These are phyloP conservation scores for Eucalyptus tenuipes DNA, from an alignment of 345 rosid genomes.

Conservation along the genomic window DNA sequence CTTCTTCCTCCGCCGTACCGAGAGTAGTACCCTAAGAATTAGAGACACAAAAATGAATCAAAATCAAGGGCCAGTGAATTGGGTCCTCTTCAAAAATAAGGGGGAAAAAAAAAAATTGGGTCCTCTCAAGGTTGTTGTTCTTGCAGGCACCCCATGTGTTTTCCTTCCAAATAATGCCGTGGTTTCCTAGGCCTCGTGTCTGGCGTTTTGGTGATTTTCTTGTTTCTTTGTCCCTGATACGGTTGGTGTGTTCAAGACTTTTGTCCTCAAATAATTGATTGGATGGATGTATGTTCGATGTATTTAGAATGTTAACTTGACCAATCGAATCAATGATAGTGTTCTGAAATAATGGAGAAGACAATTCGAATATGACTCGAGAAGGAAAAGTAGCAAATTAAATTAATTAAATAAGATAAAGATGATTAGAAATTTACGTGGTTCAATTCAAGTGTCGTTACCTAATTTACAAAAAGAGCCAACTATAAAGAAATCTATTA, in stretches of 20 bases:
- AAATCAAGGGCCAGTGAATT: neutral
- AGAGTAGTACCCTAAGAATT: neutral
- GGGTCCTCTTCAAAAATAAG: too few relatives aligned
- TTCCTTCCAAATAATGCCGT: neutral
- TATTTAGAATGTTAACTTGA: neutral
- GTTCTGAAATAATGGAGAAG: neutral
- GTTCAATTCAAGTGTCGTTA: accelerated
- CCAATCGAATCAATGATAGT: neutral
- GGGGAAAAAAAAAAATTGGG: neutral
- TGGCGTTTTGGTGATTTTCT: neutral
- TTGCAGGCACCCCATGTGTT: neutral
- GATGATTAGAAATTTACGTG: accelerated
- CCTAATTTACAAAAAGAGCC: accelerated
- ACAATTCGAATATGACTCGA: neutral
- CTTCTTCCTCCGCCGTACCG: neutral
- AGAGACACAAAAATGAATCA: neutral
- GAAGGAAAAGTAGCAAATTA: neutral
- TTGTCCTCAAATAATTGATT: neutral
- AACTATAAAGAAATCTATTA: neutral
- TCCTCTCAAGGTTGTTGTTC: neutral
- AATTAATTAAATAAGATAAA: neutral
- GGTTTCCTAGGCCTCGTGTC: neutral
- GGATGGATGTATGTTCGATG: neutral
- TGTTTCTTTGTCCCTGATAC: neutral
- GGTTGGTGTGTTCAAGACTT: neutral